These are phyloP conservation scores for Rhynchosporium graminicola DNA, from an alignment of 2,329 filamentous ascomycete genomes.

Conservation along the genomic window DNA sequence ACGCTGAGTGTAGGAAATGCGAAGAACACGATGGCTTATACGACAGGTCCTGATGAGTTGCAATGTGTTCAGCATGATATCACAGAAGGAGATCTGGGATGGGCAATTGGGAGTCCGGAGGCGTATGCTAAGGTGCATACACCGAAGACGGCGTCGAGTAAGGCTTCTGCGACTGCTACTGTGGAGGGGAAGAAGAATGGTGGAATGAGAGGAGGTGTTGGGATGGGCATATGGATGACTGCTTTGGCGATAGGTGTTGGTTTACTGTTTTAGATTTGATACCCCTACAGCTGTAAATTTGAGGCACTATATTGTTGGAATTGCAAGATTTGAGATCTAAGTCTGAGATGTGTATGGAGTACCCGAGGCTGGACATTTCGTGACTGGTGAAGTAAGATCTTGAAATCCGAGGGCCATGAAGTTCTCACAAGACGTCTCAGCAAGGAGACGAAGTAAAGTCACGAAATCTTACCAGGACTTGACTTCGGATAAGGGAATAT, in stretches of 20 bases:
- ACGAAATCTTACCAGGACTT: too few relatives aligned
- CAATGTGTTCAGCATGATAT: slow-evolving; percentile 18
- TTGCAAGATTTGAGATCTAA: neutral
- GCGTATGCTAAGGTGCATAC: neutral
- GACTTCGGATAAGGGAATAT: too few relatives aligned
- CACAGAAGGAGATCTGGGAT: slow-evolving; percentile 15
- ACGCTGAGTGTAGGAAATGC: slow-evolving; percentile 19
- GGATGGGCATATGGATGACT: neutral
- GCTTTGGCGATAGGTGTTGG: neutral
- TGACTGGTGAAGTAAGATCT: too few relatives aligned
- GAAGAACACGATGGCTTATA: slow-evolving; percentile 16
- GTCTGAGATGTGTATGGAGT: neutral
- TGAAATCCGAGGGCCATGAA: too few relatives aligned
- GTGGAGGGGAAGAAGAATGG: slow-evolving; percentile 14
- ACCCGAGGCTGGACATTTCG: too few relatives aligned
- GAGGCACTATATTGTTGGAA: neutral
- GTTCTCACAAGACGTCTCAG: too few relatives aligned
- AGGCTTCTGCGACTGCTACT: slow-evolving; percentile 3
- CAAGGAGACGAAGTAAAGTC: too few relatives aligned
- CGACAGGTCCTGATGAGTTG: slow-evolving; percentile 12
- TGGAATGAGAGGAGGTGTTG: neutral
- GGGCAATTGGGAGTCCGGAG: slow-evolving; percentile 16
- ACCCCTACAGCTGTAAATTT: neutral
- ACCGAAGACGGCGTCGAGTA: slow-evolving; percentile 9
- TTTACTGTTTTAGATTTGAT: slow-evolving; percentile 2